These are phyloP conservation scores for Tanozyma kutaoensis DNA, from an alignment of 805 yeast species.

Conservation along the genomic window DNA sequence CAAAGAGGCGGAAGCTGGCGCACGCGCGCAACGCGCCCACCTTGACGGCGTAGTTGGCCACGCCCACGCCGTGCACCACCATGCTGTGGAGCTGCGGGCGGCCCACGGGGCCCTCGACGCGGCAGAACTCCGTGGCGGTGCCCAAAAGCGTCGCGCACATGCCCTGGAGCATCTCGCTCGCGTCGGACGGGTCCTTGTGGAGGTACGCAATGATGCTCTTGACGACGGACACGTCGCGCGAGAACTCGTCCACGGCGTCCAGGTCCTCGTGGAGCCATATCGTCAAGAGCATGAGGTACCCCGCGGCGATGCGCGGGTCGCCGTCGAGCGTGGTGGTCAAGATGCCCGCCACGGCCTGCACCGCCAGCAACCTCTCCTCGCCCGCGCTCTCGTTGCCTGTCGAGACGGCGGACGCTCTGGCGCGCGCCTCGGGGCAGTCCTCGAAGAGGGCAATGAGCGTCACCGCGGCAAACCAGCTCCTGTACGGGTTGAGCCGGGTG, in stretches of 20 bases:
- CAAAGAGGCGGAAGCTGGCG: too few relatives aligned
- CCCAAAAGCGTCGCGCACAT: slow-evolving; percentile 64
- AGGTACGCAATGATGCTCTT: slow-evolving; percentile 59
- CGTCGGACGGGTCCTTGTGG: slow-evolving; percentile 31
- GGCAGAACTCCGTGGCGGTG: slow-evolving; percentile 63
- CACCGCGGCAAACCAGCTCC: slow-evolving; percentile 70
- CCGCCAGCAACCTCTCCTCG: slow-evolving; percentile 56
- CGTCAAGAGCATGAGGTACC: slow-evolving; percentile 62
- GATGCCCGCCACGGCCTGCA: slow-evolving; percentile 70
- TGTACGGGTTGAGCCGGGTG: slow-evolving; percentile 67
- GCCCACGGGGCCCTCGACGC: slow-evolving; percentile 45
- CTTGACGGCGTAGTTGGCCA: slow-evolving; percentile 63
- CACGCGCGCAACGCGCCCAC: slow-evolving; percentile 41
- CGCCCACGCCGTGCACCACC: slow-evolving; percentile 62
- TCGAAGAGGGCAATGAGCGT: slow-evolving; percentile 51
- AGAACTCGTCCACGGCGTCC: slow-evolving; percentile 61
- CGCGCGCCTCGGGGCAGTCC: slow-evolving; percentile 36
- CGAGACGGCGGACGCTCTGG: slow-evolving; percentile 31
- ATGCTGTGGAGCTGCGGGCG: slow-evolving; percentile 49
- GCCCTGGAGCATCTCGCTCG: slow-evolving; percentile 50
- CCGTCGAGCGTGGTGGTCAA: slow-evolving; percentile 49
- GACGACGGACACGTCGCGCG: slow-evolving; percentile 52
- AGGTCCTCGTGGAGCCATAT: slow-evolving; percentile 71
- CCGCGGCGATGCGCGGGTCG: slow-evolving; percentile 68
- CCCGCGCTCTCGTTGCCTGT: slow-evolving; percentile 47